These are phyloP conservation scores for Xylariaceae sp. DNA, from an alignment of 2,329 filamentous ascomycete species.

Conservation along the genomic window DNA sequence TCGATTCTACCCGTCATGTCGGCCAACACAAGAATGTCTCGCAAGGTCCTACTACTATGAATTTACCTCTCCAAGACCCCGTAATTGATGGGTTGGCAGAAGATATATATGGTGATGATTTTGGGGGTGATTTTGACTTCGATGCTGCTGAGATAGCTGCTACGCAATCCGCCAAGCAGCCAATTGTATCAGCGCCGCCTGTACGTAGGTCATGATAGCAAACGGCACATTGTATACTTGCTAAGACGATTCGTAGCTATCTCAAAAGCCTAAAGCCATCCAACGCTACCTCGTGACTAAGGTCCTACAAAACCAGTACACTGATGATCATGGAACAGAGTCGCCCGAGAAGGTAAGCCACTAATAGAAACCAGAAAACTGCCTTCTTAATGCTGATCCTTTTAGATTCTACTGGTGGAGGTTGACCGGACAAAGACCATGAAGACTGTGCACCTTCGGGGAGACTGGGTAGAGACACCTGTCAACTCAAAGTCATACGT, in stretches of 20 bases:
- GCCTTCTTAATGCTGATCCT: conserved; percentile 21
- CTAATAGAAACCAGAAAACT: conserved; percentile 5
- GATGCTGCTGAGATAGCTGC: conserved; percentile 76
- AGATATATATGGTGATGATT: conserved; percentile 71
- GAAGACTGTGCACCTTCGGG: conserved; percentile 76
- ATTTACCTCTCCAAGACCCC: conserved; percentile 20
- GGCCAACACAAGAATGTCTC: conserved; percentile 27
- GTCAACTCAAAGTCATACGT: conserved; percentile 78
- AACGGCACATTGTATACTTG: conserved; percentile 44
- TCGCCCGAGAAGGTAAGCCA: conserved; percentile 72
- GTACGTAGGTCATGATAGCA: conserved; percentile 57
- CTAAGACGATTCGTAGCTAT: conserved; percentile 73
- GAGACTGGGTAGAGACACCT: conserved; percentile 84
- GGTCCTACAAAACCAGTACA: conserved; percentile 72
- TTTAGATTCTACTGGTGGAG: conserved; percentile 79
- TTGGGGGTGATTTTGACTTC: conserved; percentile 75
- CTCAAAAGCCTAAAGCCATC: conserved; percentile 72
- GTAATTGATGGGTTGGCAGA: conserved; percentile 47
- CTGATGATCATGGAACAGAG: conserved; percentile 63
- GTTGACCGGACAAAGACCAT: conserved; percentile 72
- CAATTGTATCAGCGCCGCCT: conserved; percentile 45
- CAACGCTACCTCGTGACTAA: conserved; percentile 85
- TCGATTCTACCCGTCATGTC: conserved; percentile 39
- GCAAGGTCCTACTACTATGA: conserved; percentile 17
- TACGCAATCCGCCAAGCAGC: conserved; percentile 63